Percentiles rank a stretch among this genome's conserved stretches.
Conservation (phyloP, 495 filamentous ascomycete genomes). For the Poronia punctata region DNA sequence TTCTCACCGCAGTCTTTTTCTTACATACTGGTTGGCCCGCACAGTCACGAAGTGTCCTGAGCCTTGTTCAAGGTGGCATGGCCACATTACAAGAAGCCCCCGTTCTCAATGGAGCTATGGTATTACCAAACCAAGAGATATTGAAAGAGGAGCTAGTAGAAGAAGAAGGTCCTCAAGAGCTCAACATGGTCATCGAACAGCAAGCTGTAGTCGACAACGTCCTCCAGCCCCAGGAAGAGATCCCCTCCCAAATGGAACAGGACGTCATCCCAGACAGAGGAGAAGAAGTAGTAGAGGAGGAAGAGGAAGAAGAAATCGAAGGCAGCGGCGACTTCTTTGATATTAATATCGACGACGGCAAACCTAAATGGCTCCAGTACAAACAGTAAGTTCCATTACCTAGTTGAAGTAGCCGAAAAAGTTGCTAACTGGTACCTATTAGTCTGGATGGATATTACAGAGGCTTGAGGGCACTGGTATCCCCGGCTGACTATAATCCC, state of each 20-base stretch:
- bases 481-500: slow-evolving; percentile 55
- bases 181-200: not conserved
- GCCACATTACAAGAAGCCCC: not conserved
- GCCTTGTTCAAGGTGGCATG: slow-evolving; percentile 21
- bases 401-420: not conserved
- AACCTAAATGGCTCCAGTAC: slow-evolving; percentile 35
- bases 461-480: slow-evolving; percentile 62
- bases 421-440: slow-evolving; percentile 7
- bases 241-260: not conserved
- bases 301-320: slow-evolving; percentile 12
- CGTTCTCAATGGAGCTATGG: not conserved
- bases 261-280: too few relatives aligned
- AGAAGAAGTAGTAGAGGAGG: slow-evolving; percentile 11
- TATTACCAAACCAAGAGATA: slow-evolving; percentile 13
- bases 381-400: slow-evolving; percentile 30
- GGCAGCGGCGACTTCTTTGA: too few relatives aligned
- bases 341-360: too few relatives aligned
- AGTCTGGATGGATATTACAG: slow-evolving; percentile 72
- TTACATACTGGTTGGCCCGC: slow-evolving; percentile 17
- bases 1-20: slow-evolving; percentile 22
- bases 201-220: not conserved
- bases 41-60: slow-evolving; percentile 21
- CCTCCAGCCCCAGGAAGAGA: not conserved
- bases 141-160: slow-evolving; percentile 3
- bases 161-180: not conserved